Evolutionary conservation across 805 yeast genomes (phyloP).

Genomic region (Zygotorulaspora chibaensis): DNA sequence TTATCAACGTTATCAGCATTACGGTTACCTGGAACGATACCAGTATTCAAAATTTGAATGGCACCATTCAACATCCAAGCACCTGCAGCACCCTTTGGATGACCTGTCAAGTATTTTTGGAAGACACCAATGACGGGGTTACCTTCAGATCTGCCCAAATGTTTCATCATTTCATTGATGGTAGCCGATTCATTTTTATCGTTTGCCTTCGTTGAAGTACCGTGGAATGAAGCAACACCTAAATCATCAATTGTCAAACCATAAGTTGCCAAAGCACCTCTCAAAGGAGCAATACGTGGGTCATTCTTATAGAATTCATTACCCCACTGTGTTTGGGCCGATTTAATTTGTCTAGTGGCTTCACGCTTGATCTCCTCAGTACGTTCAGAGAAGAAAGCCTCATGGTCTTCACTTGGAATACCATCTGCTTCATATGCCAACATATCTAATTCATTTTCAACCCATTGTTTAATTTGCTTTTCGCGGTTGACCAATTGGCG

Average conservation of each 20-base stretch:
- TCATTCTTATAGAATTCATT: slow-evolving; percentile 88
- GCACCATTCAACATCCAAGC: slow-evolving; percentile 99
- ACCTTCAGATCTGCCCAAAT: slow-evolving; percentile 95
- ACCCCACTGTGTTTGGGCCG: slow-evolving; percentile 93
- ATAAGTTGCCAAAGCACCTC: slow-evolving; percentile 95
- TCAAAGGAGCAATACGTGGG: slow-evolving; percentile 91
- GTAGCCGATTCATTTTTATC: slow-evolving; percentile 97
- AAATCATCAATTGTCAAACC: slow-evolving; percentile 91
- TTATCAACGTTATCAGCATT: slow-evolving; percentile 96
- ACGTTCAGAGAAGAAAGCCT: slow-evolving; percentile 70
- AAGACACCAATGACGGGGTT: slow-evolving; percentile 96
- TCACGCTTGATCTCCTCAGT: slow-evolving; percentile 83
- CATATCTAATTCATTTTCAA: slow-evolving; percentile 70
- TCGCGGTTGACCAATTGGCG: slow-evolving; percentile 83
- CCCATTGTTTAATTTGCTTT: slow-evolving; percentile 76
- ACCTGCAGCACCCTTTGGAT: slow-evolving; percentile 99
- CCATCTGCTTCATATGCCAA: slow-evolving; percentile 67
- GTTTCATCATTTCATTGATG: slow-evolving; percentile 86
- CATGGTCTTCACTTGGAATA: slow-evolving; percentile 46
- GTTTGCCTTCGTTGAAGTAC: slow-evolving; percentile 97
- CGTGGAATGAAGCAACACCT: slow-evolving; percentile 97
- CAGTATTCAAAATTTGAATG: slow-evolving; percentile 84
- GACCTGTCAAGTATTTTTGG: slow-evolving; percentile 99
- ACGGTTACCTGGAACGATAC: slow-evolving; percentile 97
- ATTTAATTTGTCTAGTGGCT: slow-evolving; percentile 76